Evolutionary conservation across 768 basidiomycete species (phyloP), one percentile per base, ranked within the genome.

Genomic region (Cantharellus cinnabarinus): DNA sequence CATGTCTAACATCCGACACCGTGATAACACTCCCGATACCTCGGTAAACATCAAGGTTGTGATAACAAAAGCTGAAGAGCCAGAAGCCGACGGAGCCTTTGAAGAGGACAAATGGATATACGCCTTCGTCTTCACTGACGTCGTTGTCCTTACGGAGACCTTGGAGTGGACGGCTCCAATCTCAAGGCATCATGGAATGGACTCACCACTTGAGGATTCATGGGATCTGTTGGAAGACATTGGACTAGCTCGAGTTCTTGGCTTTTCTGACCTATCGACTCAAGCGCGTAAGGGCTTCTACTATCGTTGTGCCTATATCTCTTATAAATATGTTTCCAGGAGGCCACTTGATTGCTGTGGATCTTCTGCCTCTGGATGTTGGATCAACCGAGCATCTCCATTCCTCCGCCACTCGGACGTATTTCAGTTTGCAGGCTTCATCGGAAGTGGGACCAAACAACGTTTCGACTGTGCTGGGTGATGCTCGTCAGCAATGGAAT

Each of bases 71-170:
- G 20, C 20, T 29, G 20, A 29, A 29, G 20, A 29, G 20, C 20
- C 20, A 29, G 20, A 29, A 29, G 20, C 20, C 20, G 10, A 10
- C 29, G 44, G 44, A 48, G 44, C 10, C 29, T 48, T 10, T 48
- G 44, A 48, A 10, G 44, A 57, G 37, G 66, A 65, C 52, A 60
- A 58, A 14, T 41, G 59, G 4, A 64, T 73, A 4, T 72, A 73
- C 54, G 71, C 68, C 14, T 72, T 79, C 59, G 75, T 85, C 10
- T 86, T 89, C 68, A 78, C 78, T 15, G 86, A 90, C 67, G 59
- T 89, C 40, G 66, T 85, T 54, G 63, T 89, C n/a, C 67, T 88
- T 38, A 76, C 79, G 15, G 70, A 70, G 34, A 70, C 62, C 59
- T 60, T 64, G 5, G 41, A 60, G 34, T 60, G 67, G 42, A 57